These are phyloP conservation scores for Penicillium bialowiezense DNA, from an alignment of 495 filamentous ascomycete genomes.

Conservation along the genomic window DNA sequence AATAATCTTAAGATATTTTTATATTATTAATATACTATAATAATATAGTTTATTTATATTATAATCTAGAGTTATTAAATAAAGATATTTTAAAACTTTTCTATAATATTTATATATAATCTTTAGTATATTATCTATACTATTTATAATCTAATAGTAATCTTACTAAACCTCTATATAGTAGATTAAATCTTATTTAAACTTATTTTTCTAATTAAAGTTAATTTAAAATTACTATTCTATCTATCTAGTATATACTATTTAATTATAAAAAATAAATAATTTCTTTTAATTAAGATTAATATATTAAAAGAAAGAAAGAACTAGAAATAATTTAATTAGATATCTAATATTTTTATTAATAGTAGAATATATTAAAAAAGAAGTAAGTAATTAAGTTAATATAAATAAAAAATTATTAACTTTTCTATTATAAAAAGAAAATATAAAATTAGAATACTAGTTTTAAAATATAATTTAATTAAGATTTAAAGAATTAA, in stretches of 20 bases:
- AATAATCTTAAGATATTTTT: constrained; percentile 2
- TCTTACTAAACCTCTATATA: constrained; percentile 1
- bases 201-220: constrained; percentile 4
- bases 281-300: neutral
- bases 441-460: no score
- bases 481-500: no score
- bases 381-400: no score
- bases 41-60: neutral
- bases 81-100: constrained; percentile 3
- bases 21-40: constrained; percentile 10
- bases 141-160: constrained; percentile 3
- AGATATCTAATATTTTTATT: neutral
- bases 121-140: constrained; percentile 2
- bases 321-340: neutral
- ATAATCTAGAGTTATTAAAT: constrained; percentile 4
- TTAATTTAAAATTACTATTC: constrained; percentile 3
- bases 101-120: constrained; percentile 5
- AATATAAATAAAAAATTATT: no score
- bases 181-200: constrained; percentile 1
- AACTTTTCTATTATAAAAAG: no score
- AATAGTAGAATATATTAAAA: no score
- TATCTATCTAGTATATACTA: constrained; percentile 4
- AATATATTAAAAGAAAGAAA: neutral
- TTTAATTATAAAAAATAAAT: constrained; percentile 3
- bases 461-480: no score